Evolutionary conservation across 2,329 filamentous ascomycete species (phyloP), one percentile per base, ranked within the genome.

Genomic region (Cercospora beticola): DNA sequence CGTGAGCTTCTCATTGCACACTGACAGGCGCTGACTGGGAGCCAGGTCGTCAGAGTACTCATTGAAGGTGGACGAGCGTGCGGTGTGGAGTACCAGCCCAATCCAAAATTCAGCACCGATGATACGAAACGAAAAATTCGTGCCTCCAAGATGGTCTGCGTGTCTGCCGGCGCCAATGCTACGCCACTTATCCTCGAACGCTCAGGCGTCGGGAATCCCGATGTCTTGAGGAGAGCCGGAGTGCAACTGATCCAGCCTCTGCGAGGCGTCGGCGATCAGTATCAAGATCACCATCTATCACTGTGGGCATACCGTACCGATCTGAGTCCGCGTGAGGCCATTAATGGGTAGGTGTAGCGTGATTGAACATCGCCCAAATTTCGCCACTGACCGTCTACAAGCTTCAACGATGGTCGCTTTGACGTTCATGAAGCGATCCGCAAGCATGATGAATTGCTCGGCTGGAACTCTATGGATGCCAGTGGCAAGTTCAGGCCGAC

Each of bases 141-240:
- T 58, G 87, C 88, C 4, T 81, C 81, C 6, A 88, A 86, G 76
- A 78, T 88, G 16, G 86, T 90, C 10, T 83, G 90, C 43, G 75
- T 90, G 2, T 84, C 84, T 4, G 87, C 87, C 0, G 88, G 88
- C 0, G 84, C 82, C 36, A 79, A 86, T 52, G 83, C 84, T 73
- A 88, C 85, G 9, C 88, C 84, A 5, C 86, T 85, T 74, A 79
- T 88, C 14, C 83, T 86, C 16, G 88, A 90, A 71, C 80, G 89
- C 1, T 89, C 87, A 0, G 88, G 88, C 0, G 82, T 90, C 26
- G 89, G 88, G 1, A 57, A 60, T 63, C 68, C 62, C 23, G 62
- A 68, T 16, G 33, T 73, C 2, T 65, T 73, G 9, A 21, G 63
- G 14, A 66, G 61, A 16, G 68, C 67, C 14, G 70, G 70, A 18